Conservation (phyloP, 2,329 filamentous ascomycete species). For the Byssothecium circinans region DNA sequence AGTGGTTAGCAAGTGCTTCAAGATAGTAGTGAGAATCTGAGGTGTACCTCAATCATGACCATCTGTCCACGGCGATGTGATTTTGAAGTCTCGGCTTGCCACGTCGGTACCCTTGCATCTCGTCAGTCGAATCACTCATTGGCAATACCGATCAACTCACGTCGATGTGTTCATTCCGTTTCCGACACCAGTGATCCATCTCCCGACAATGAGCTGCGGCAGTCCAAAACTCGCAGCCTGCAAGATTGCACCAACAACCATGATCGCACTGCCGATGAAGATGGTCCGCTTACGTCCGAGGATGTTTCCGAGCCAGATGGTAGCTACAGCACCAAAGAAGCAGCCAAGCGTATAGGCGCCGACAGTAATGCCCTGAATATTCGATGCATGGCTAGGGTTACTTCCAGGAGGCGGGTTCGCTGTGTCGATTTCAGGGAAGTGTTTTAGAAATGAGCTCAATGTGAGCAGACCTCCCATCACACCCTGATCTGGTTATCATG, state of each 20-base stretch:
- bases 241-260: slow-evolving; percentile 62
- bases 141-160: neutral
- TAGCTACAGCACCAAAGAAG: slow-evolving; percentile 48
- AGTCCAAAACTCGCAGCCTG: slow-evolving; percentile 56
- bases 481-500: slow-evolving; percentile 28
- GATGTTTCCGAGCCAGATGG: slow-evolving; percentile 57
- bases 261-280: slow-evolving; percentile 61
- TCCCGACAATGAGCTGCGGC: slow-evolving; percentile 50
- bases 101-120: slow-evolving; percentile 42
- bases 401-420: slow-evolving; percentile 37
- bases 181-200: slow-evolving; percentile 55
- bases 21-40: neutral
- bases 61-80: slow-evolving; percentile 50
- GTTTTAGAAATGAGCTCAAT: slow-evolving; percentile 60
- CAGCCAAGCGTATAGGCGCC: slow-evolving; percentile 47
- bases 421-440: slow-evolving; percentile 48
- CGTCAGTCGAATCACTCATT: neutral
- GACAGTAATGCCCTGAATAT: slow-evolving; percentile 48
- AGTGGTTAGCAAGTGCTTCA: neutral
- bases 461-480: slow-evolving; percentile 71
- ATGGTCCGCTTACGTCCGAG: slow-evolving; percentile 61
- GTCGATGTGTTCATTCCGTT: slow-evolving; percentile 46
- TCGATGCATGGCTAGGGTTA: slow-evolving; percentile 40
- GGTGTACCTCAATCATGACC: slow-evolving; percentile 49
- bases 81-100: slow-evolving; percentile 52